Evolutionary conservation across 805 yeast species (phyloP), one percentile per base, ranked within the genome.

Genomic region (Candida manassasensis): DNA sequence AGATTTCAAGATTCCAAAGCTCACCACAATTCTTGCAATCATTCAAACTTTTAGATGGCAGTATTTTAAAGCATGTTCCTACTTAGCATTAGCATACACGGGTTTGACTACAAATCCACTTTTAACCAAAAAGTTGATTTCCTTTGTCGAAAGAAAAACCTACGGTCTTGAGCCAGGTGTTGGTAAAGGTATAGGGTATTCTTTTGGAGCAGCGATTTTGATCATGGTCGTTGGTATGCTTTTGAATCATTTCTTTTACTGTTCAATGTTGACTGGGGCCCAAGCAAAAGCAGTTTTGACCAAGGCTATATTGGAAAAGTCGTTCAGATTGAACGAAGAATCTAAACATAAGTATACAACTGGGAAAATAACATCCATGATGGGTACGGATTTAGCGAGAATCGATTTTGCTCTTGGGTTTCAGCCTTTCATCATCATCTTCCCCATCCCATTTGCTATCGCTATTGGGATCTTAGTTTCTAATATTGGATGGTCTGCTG

Each of bases 381-480:
- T 87, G 54, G 84, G 93, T 42, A 79, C 94, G 2, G 96, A 88
- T 53, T 63, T 87, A 25, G 73, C 89, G 11, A 76, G 95, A 50
- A 70, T 88, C 21, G 95, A 86, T 56, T 70, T 84, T 45, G 87
- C 88, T 6, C 56, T 79, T n/a, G 77, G 75, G 3, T 81, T 79
- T 43, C 77, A 79, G 48, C 83, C 84, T 4, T 77, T 80, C 49
- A 51, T 81, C 15, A 57, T 81, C 46, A 65, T 78, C 10, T 74
- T 84, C 50, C 87, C 89, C 0, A 63, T 81, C 6, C 71, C 84
- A 1, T 58, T 84, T 34, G 70, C 71, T 4, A 75, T 84, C 39
- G 72, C 83, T 21, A 64, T 84, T 27, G 84, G 75, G 0, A 61
- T 87, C 16, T 67, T 88, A 26, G 61, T 81, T 29, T 68, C 74